Conservation (phyloP, 2,329 filamentous ascomycete species). For the Colletotrichum sp. region DNA sequence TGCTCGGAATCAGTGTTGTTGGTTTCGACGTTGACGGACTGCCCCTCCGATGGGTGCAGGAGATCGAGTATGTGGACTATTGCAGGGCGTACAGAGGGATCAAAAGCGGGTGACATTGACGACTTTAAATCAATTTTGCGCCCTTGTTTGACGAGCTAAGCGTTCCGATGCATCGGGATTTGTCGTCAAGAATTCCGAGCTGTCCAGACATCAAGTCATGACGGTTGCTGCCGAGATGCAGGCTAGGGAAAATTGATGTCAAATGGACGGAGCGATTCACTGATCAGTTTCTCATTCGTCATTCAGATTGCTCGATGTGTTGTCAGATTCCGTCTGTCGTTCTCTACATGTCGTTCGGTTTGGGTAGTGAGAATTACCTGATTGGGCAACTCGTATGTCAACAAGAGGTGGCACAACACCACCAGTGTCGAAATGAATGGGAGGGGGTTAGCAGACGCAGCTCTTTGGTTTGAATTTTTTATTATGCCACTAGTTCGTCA, state of each 20-base stretch:
- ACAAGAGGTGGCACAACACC: background rate
- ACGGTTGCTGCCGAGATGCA: background rate
- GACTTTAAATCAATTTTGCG: background rate
- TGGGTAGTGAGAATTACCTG: background rate
- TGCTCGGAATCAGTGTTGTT: background rate
- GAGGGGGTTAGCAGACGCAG: background rate
- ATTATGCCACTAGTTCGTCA: too few relatives aligned
- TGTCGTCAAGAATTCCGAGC: background rate
- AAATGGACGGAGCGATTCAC: rapidly evolving
- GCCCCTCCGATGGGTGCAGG: background rate
- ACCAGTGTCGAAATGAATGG: background rate
- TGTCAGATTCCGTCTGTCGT: rapidly evolving
- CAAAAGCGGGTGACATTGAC: background rate
- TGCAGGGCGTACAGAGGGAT: background rate
- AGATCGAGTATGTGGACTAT: background rate
- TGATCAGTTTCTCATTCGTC: rapidly evolving
- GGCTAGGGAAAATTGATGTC: background rate
- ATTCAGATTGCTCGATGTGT: background rate
- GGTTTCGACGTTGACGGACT: background rate
- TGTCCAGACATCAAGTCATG: background rate
- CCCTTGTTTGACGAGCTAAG: background rate
- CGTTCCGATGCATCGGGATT: background rate
- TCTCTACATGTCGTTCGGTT: background rate
- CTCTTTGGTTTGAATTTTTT: rapidly evolving
- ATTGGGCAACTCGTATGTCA: background rate